Base-by-base conservation (phyloP, 257 asterid genomes). In the Echium plantagineum region DNA sequence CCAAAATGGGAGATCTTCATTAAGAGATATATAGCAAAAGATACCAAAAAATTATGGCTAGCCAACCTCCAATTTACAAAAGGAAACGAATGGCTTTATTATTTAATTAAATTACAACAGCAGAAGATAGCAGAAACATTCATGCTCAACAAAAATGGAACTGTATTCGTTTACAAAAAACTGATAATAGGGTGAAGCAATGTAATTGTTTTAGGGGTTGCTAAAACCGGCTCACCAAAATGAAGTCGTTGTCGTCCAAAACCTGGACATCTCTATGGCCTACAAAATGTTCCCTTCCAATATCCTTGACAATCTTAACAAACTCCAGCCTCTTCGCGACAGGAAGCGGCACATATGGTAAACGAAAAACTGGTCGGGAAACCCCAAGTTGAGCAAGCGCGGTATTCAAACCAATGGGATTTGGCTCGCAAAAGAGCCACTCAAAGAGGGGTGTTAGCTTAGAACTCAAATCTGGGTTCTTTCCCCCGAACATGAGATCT, bases 361-460 rank as follows among this genome's bases (percentile, higher is more conserved):
- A 71, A 15, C 94, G 85, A 63, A 85, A 89, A 58, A 89, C 77
- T 1, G 97, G 91, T 80, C 94, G 80, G 66, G 69, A 84, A 26
- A 89, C 91, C 60, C 94, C 94, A 35, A 89, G 97, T 79, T 89
- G 97, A 67, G 97, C 85, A 26, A 89, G 81, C 60, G 94, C 95
- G 0, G 97, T 86, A 73, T 86, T 89, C 42, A 89, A 65, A 26
- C 85, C 86, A 21, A 84, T 84, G 6, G 97, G 97, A 57, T 82
- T 89, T 10, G 95, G 95, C 69, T 86, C 86, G 4, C 65, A 42
- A 59, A 89, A 86, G 16, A 89, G 89, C 97, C 95, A 89, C 10
- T 73, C 57, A 1, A 86, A 69, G 56, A 86, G 63, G 7, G 97
- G 83, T 77, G 75, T 20, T 17, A 84, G 76, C 70, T 79, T 84